These are phyloP conservation scores for Urochloa ruziziensis DNA, from an alignment of 176 grass and related monocot genomes.

Conservation along the genomic window DNA sequence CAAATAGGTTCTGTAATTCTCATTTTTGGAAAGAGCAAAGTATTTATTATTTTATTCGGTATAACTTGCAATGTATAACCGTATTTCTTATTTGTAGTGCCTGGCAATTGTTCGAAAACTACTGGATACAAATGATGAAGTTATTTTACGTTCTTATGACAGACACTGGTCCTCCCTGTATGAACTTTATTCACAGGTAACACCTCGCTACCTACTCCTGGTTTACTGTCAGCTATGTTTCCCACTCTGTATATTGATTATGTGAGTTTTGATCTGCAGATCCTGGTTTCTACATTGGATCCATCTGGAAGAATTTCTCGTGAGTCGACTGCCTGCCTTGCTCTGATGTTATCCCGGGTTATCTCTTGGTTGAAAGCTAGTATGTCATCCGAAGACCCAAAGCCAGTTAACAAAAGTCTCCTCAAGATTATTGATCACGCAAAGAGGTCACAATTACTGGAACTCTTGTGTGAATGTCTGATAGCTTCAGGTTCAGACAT, in stretches of 20 bases:
- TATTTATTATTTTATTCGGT: background rate
- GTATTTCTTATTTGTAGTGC: conserved; percentile 53
- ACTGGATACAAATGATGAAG: conserved; percentile 56
- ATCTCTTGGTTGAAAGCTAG: conserved; percentile 60
- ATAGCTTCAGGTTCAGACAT: conserved; percentile 66
- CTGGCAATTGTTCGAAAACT: conserved; percentile 74
- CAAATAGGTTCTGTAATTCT: background rate
- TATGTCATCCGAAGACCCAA: conserved; percentile 56
- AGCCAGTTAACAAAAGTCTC: conserved; percentile 49
- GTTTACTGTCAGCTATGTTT: background rate
- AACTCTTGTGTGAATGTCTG: conserved; percentile 67
- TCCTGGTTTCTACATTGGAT: conserved; percentile 72
- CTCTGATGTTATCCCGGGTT: conserved; percentile 69
- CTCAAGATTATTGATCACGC: conserved; percentile 71
- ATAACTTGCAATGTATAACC: conserved; percentile 1
- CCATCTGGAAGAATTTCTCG: conserved; percentile 76
- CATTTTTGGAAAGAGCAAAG: background rate
- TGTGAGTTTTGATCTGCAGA: conserved; percentile 43
- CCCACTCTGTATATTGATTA: conserved; percentile 4
- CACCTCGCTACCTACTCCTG: conserved; percentile 14
- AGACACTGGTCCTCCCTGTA: conserved; percentile 59
- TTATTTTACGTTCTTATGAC: conserved; percentile 52
- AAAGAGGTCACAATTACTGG: conserved; percentile 52
- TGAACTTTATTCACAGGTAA: conserved; percentile 88
- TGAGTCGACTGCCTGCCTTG: conserved; percentile 83